These are phyloP conservation scores for Gossypium davidsonii DNA, from an alignment of 441 rosid species.

Conservation along the genomic window DNA sequence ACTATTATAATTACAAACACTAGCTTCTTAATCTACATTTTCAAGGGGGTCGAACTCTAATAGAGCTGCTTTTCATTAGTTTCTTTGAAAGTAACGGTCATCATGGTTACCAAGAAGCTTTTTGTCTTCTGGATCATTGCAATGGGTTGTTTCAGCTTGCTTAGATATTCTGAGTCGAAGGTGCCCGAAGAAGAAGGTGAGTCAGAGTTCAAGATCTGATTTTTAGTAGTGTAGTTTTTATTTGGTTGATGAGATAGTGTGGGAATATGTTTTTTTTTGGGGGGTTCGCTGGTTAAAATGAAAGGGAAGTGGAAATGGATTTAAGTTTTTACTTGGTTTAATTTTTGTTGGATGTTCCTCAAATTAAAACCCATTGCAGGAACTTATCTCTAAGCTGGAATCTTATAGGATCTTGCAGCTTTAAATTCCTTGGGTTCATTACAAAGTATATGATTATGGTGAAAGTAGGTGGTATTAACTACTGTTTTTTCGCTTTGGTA, in stretches of 20 bases:
- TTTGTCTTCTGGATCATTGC: slow-evolving; percentile 33
- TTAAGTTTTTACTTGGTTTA: slow-evolving; percentile 11
- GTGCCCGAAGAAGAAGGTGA: slow-evolving; percentile 61
- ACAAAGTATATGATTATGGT: not conserved
- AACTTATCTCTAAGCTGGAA: not conserved
- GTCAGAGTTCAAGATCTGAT: slow-evolving; percentile 12
- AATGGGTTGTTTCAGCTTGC: slow-evolving; percentile 36
- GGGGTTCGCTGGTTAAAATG: slow-evolving; percentile 5
- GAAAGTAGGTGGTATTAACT: not conserved
- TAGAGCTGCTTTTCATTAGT: not conserved
- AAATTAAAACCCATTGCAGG: not conserved
- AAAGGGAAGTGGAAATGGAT: slow-evolving; percentile 3
- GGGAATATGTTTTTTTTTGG: slow-evolving; percentile 14
- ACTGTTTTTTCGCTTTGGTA: not conserved
- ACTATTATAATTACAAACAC: not conserved
- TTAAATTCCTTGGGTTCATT: not conserved
- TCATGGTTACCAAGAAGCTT: slow-evolving; percentile 28
- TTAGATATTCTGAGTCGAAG: slow-evolving; percentile 33
- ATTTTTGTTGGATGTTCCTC: slow-evolving; percentile 6
- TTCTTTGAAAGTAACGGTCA: slow-evolving; percentile 1
- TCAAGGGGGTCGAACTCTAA: not conserved
- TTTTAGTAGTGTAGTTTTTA: not conserved
- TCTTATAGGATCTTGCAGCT: not conserved
- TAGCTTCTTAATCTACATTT: not conserved
- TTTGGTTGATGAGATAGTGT: slow-evolving; percentile 15